These are phyloP conservation scores for Phytophthora hybrid DNA, from an alignment of 352 stramenopile genomes.

Conservation along the genomic window DNA sequence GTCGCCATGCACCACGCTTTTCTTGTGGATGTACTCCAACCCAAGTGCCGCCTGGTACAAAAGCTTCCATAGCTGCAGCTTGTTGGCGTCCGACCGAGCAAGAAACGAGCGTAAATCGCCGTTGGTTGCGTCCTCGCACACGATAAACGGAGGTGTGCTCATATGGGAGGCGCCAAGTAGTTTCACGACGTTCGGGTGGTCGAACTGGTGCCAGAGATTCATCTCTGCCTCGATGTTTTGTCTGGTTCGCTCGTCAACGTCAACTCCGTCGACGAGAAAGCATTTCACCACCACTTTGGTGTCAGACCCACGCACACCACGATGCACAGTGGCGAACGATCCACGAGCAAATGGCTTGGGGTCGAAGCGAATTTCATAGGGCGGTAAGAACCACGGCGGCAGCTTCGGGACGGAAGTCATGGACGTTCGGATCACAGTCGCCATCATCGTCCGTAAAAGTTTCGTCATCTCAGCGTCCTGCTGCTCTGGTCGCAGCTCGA, in stretches of 20 bases:
- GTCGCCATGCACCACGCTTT: constrained; percentile 26
- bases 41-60: constrained; percentile 47
- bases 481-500: not conserved
- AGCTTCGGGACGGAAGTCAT: constrained; percentile 5
- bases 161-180: constrained; percentile 46
- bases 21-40: constrained; percentile 42
- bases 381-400: constrained; percentile 30
- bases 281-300: constrained; percentile 48
- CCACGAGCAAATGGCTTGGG: constrained; percentile 25
- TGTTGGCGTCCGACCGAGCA: constrained; percentile 2
- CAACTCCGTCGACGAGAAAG: constrained; percentile 24
- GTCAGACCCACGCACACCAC: constrained; percentile 24
- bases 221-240: constrained; percentile 36
- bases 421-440: constrained; percentile 23
- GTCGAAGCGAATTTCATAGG: constrained; percentile 23
- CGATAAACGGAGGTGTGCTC: constrained; percentile 33
- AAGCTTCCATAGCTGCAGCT: constrained; percentile 24
- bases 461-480: constrained; percentile 1
- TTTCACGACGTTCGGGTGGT: constrained; percentile 46
- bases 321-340: constrained; percentile 35
- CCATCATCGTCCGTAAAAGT: constrained; percentile 15
- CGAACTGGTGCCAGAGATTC: constrained; percentile 35
- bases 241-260: constrained; percentile 5
- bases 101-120: constrained; percentile 31
- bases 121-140: constrained; percentile 35